A percentile compares a stretch with the other conserved stretches of the same genome.
Conservation (phyloP, 148 eudicot species). For the Chenopodium berlandieri region DNA sequence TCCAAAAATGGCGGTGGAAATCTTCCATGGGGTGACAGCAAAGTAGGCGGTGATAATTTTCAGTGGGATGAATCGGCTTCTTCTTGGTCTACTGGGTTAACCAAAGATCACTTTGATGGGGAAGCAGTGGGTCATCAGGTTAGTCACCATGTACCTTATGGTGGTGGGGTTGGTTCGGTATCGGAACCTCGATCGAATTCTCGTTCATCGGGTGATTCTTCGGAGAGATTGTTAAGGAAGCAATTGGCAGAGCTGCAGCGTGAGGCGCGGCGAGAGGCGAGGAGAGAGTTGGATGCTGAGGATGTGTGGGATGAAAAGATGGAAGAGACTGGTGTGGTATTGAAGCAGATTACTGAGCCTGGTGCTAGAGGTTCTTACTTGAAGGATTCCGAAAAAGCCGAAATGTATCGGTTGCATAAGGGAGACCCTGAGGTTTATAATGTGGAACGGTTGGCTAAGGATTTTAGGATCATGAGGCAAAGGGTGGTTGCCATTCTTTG, state of each 20-base stretch:
- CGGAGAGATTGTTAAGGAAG: background rate
- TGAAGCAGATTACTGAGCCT: slow-evolving; percentile 80
- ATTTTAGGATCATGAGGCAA: slow-evolving; percentile 89
- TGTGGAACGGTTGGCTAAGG: slow-evolving; percentile 70
- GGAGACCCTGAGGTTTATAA: slow-evolving; percentile 77
- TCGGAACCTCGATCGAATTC: background rate
- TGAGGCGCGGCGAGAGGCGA: slow-evolving; percentile 23
- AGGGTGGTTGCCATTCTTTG: slow-evolving; percentile 85
- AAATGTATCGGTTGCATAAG: slow-evolving; percentile 83
- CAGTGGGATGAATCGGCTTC: slow-evolving; percentile 49
- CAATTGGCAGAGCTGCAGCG: slow-evolving; percentile 27
- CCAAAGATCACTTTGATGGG: slow-evolving; percentile 80
- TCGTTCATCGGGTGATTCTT: background rate
- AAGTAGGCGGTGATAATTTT: slow-evolving; percentile 28
- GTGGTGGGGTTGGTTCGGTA: background rate
- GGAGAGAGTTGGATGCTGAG: slow-evolving; percentile 7
- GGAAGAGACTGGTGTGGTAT: slow-evolving; percentile 42
- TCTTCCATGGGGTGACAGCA: slow-evolving; percentile 19
- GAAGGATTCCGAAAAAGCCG: slow-evolving; percentile 88
- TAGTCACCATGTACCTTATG: background rate
- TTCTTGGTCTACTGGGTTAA: slow-evolving; percentile 84
- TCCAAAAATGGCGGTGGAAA: slow-evolving; percentile 28
- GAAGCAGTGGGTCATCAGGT: slow-evolving; percentile 64
- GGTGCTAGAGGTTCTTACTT: slow-evolving; percentile 87
- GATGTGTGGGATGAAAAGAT: slow-evolving; percentile 44